These are phyloP conservation scores for Hippophae tibetana DNA, from an alignment of 306 rosid genomes.

Conservation along the genomic window DNA sequence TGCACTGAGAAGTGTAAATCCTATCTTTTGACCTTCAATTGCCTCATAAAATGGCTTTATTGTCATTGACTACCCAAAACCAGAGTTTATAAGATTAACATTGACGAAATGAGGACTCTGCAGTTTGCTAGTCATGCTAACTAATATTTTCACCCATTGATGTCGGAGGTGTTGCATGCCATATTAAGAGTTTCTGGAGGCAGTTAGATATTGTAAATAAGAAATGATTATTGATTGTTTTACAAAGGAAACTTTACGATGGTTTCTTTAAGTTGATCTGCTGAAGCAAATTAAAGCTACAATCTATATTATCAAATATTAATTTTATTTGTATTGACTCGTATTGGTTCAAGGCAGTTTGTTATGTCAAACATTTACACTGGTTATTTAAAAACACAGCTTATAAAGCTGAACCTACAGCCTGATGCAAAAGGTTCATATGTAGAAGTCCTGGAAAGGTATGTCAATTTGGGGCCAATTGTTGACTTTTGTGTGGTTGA, in stretches of 20 bases:
- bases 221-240: not conserved
- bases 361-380: conserved; percentile 20
- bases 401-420: conserved; percentile 71
- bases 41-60: too few relatives aligned
- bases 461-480: conserved; percentile 94
- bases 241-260: not conserved
- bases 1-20: too few relatives aligned
- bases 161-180: not conserved
- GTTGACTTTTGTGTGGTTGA: conserved; percentile 97
- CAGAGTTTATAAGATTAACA: not conserved
- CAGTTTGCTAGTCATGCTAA: not conserved
- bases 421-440: conserved; percentile 90
- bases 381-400: conserved; percentile 45
- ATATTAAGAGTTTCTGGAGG: not conserved
- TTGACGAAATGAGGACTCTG: not conserved
- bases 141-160: not conserved
- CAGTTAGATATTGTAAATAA: not conserved
- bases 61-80: not conserved
- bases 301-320: not conserved
- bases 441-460: conserved; percentile 87
- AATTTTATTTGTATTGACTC: not conserved
- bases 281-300: too few relatives aligned
- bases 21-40: too few relatives aligned
- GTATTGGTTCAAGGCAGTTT: conserved; percentile 14
- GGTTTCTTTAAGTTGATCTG: too few relatives aligned